Base-by-base conservation (phyloP, 2,329 filamentous ascomycete species). In the Davidsoniella virescens region DNA sequence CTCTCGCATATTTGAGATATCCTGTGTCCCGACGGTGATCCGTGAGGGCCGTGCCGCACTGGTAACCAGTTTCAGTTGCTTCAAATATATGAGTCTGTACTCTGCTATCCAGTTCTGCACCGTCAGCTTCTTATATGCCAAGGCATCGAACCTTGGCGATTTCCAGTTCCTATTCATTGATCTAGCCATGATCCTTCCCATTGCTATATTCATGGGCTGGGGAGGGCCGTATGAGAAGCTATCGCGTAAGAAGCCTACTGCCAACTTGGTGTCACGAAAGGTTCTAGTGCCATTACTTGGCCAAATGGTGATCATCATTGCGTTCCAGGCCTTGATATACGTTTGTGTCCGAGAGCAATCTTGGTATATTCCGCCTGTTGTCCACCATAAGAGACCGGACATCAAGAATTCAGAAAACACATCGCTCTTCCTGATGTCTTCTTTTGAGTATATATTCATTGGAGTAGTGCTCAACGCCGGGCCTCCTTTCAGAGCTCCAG, bases 131-230 rank as follows among this genome's bases (percentile, higher is more conserved):
- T 73, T 98, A 14, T 98, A 98, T 64, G 85, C 87, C 5, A 87
- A 81, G 6, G 93, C 84, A 9, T 94, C 86, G 7, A 98, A 98
- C 61, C 70, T 98, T 5, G 93, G 92, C 46, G 92, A 98, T 63
- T 96, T 98, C 61, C 92, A 96, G 71, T 98, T 95, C 63, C 72
- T 98, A 3, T 96, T 90, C 65, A 96, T 98, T 60, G 92, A 98
- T 59, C 72, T 98, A 12, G 70, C 83, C 3, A 77, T 98, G 51
- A 98, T 98, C 60, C 70, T 98, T 2, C 92, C 92, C 4, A 94
- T 98, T 58, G 92, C 92, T 20, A 86, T 98, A 53, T 96, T 96
- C 63, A 98, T 98, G 92, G 88, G 92, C 57, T 96, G 93, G 92
- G 87, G 85, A 20, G 87, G 84, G 5, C 84, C 93, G 1, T 87